Conservation (phyloP, 805 yeast species). For the Zygosaccharomyces siamensis region DNA sequence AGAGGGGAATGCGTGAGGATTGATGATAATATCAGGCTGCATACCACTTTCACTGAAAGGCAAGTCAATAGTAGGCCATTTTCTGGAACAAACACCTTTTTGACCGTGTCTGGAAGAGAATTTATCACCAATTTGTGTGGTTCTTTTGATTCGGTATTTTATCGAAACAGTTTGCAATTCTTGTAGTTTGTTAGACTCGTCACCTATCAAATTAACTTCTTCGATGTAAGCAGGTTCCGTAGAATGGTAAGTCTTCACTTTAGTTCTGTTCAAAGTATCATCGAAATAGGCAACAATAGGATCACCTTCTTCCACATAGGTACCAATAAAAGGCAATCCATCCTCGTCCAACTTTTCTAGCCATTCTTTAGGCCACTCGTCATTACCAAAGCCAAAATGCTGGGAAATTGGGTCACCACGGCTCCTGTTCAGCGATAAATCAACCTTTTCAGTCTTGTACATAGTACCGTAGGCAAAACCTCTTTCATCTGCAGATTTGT, state of each 20-base stretch:
- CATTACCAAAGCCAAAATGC: slow-evolving; percentile 91
- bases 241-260: slow-evolving; percentile 87
- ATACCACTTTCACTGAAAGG: slow-evolving; percentile 96
- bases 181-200: slow-evolving; percentile 56
- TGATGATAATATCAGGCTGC: slow-evolving; percentile 95
- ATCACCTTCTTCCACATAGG: slow-evolving; percentile 87
- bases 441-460: slow-evolving; percentile 89
- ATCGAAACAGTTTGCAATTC: slow-evolving; percentile 84
- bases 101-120: slow-evolving; percentile 97
- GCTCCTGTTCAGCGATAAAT: slow-evolving; percentile 68
- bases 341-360: slow-evolving; percentile 81
- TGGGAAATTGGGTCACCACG: slow-evolving; percentile 93
- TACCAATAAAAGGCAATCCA: slow-evolving; percentile 89
- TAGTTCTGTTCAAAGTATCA: slow-evolving; percentile 85
- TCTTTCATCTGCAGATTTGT: slow-evolving; percentile 95
- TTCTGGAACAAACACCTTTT: slow-evolving; percentile 96
- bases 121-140: slow-evolving; percentile 95
- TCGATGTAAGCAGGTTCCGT: slow-evolving; percentile 92
- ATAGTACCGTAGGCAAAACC: slow-evolving; percentile 98
- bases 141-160: slow-evolving; percentile 85
- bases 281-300: slow-evolving; percentile 92
- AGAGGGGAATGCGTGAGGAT: slow-evolving; percentile 99
- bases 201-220: slow-evolving; percentile 89
- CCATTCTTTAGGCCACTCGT: slow-evolving; percentile 91
- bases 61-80: slow-evolving; percentile 96